Evolutionary conservation across 176 grass and related monocot species (phyloP), one percentile per base, ranked within the genome.

Genomic region (Chrysopogon serrulatus): DNA sequence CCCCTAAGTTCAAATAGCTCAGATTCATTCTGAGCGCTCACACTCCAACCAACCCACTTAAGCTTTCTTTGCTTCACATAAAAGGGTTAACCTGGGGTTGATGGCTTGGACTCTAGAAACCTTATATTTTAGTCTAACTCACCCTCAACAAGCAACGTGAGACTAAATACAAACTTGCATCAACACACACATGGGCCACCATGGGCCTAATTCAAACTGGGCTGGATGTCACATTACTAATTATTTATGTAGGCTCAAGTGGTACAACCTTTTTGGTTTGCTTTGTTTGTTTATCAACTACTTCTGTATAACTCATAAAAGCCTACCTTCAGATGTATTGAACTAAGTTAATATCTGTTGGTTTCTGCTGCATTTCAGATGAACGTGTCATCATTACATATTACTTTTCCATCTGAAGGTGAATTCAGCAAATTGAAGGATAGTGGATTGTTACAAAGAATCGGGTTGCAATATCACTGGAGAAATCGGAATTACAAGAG

Each of bases 381-480:
- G 75, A 82, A 87, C 5, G 85, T 92, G 48, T 98, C 96, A 83
- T 98, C 93, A 39, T 84, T 98, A 36, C 96, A 98, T 84, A 80
- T 98, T 60, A 98, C 92, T 80, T 98, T 98, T 93, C 96, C 96
- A n/a, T 91, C 89, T 42, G 89, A 98, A 93, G 87, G 68, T 77
- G 96, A 98, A 87, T 98, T 90, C 87, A 45, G 82, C 40, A 95
- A 86, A 82, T 81, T 98, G 79, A 93, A 92, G 87, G 86, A 90
- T 59, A 90, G n/a, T 39, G 96, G 85, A 2, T 91, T 93, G 79
- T 79, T 98, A 72, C 92, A 91, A 81, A 93, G 92, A 88, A 92
- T 84, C 4, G 93, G 96, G 61, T 85, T 98, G 89, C 96, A 98
- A 61, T 98, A 95, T 81, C 96, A 98, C 44, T 98, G 96, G 96